Evolutionary conservation across 2,329 filamentous ascomycete species (phyloP).

Genomic region (Zelopaecilomyces penicillatus): DNA sequence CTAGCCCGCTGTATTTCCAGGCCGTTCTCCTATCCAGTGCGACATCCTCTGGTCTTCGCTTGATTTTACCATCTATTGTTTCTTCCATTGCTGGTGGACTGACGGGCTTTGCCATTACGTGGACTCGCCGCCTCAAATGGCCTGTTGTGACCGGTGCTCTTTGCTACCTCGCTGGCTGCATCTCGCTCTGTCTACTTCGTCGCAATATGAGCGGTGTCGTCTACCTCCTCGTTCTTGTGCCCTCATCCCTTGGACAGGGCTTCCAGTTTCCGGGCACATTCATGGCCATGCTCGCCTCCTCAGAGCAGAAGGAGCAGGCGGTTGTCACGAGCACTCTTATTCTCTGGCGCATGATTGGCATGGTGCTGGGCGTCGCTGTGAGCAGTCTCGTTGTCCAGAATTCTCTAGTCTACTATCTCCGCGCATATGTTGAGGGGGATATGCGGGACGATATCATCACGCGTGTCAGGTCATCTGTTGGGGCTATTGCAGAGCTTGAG

Average conservation of each 20-base stretch:
- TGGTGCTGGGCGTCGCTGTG: conserved; percentile 63
- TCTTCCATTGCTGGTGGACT: conserved; percentile 45
- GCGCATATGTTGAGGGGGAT: conserved; percentile 47
- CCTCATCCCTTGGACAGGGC: conserved; percentile 50
- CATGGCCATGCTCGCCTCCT: conserved; percentile 53
- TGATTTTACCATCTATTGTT: conserved; percentile 54
- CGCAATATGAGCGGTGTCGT: conserved; percentile 41
- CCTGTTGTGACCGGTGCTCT: conserved; percentile 44
- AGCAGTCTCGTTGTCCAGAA: conserved; percentile 70
- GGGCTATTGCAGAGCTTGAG: conserved; percentile 39
- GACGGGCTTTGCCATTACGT: conserved; percentile 55
- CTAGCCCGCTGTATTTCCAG: conserved; percentile 66
- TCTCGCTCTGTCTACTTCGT: conserved; percentile 40
- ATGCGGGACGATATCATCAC: conserved; percentile 49
- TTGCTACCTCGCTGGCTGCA: conserved; percentile 41
- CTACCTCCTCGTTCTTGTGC: conserved; percentile 50
- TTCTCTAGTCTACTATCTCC: conserved; percentile 51
- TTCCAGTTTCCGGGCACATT: conserved; percentile 58
- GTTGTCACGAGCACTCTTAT: conserved; percentile 63
- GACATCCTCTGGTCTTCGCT: conserved; percentile 63
- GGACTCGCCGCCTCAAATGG: conserved; percentile 51
- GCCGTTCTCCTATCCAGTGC: conserved; percentile 62
- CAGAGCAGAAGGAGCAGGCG: conserved; percentile 53
- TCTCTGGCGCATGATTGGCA: conserved; percentile 63
- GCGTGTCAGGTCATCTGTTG: conserved; percentile 45